phyloP scores from a whole-genome alignment of 2,329 filamentous ascomycete genomes.

The Parafenestella ontariensis region DNA sequence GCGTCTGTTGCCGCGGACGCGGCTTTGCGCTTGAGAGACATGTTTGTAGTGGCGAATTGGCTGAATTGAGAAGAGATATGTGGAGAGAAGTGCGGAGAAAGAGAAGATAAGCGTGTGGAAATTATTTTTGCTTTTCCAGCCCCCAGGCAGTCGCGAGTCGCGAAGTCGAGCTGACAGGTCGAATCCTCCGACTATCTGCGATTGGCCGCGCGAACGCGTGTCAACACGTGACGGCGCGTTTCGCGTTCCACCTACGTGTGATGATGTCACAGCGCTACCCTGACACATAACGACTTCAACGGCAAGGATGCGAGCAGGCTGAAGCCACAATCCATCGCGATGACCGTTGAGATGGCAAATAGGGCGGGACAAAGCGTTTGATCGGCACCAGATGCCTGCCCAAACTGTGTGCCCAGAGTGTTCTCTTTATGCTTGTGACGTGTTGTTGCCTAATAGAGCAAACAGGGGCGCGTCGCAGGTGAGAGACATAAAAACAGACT shows the following conservation, averaged over 20 bases:
- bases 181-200: conserved; percentile 5
- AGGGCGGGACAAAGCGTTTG: conserved; percentile 4
- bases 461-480: conserved; percentile 13
- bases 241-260: conserved; percentile 14
- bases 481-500: conserved; percentile 17
- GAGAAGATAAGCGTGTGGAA: neutral
- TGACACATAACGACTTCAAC: neutral
- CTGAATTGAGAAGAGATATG: neutral
- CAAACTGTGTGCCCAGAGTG: neutral
- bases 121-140: conserved; percentile 10
- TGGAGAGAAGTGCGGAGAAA: conserved; percentile 2
- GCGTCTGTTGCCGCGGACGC: conserved; percentile 53
- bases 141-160: conserved; percentile 16
- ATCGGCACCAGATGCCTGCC: conserved; percentile 12
- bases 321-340: conserved; percentile 1
- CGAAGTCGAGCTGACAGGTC: conserved; percentile 5
- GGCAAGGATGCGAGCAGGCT: conserved; percentile 29
- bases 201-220: conserved; percentile 18
- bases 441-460: conserved; percentile 20
- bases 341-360: conserved; percentile 12
- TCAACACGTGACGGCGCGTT: conserved; percentile 17
- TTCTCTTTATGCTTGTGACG: conserved; percentile 20
- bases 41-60: conserved; percentile 33
- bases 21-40: conserved; percentile 62
- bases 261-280: conserved; percentile 27